A percentile compares a stretch with the other conserved stretches of the same genome.
These are phyloP conservation scores for Trichosanthes truncata DNA, from an alignment of 306 rosid species.

Conservation along the genomic window DNA sequence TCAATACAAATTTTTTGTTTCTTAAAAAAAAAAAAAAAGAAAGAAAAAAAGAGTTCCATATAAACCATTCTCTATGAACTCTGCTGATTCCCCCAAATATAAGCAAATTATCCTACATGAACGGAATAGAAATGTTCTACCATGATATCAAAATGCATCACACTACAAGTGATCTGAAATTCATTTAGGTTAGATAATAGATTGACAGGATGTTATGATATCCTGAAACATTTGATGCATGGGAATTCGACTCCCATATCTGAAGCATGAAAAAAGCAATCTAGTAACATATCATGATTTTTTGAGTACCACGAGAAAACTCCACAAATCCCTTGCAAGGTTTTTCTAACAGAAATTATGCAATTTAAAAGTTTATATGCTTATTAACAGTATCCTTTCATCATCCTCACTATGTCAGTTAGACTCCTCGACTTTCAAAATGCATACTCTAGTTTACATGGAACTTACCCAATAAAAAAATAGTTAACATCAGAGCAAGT, in stretches of 20 bases:
- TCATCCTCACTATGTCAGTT: neutral
- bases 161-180: neutral
- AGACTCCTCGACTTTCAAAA: neutral
- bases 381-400: neutral
- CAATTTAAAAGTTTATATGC: neutral
- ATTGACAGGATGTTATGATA: neutral
- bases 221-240: neutral
- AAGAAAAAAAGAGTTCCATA: no score
- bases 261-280: neutral
- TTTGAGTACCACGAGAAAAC: neutral
- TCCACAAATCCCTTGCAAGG: neutral
- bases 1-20: no score
- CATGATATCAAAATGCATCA: neutral
- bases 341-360: neutral
- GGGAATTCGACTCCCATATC: neutral
- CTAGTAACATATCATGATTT: neutral
- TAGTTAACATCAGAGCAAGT: constrained; percentile 65
- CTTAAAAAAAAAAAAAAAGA: no score
- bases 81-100: neutral
- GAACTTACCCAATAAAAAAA: constrained; percentile 71
- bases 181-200: neutral
- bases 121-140: neutral
- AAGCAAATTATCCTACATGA: neutral
- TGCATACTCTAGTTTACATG: constrained; percentile 18
- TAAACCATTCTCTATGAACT: neutral